Evolutionary conservation across 306 rosid species (phyloP).

Genomic region (Cucumis cinereus): DNA sequence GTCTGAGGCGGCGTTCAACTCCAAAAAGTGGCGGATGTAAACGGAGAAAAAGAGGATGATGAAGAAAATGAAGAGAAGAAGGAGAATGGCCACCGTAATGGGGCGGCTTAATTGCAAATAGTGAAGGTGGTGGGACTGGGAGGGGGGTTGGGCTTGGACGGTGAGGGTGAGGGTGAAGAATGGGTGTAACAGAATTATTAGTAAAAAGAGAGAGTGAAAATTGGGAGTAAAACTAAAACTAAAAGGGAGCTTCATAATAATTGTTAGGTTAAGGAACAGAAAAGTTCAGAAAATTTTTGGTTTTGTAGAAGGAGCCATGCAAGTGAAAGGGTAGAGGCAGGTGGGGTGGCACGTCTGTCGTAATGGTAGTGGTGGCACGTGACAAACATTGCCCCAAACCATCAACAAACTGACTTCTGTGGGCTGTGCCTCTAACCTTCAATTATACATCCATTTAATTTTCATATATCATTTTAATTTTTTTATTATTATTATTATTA

Average conservation of each 20-base stretch:
- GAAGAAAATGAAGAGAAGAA: conserved; percentile 17
- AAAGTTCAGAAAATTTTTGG: background rate
- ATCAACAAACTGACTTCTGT: background rate
- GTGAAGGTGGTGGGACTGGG: conserved; percentile 10
- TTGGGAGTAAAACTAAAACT: background rate
- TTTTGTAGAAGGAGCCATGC: background rate
- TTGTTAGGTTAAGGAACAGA: background rate
- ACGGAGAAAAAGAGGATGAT: conserved; percentile 24
- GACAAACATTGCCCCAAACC: background rate
- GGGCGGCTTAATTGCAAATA: conserved; percentile 35
- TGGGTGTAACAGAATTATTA: background rate
- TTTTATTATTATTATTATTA: too few species aligned
- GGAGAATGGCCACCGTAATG: conserved; percentile 18
- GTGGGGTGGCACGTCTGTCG: too few species aligned
- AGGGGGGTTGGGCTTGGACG: conserved; percentile 22
- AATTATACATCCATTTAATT: too few species aligned
- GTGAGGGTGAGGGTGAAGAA: background rate
- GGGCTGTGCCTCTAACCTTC: background rate
- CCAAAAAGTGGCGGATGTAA: conserved; percentile 18
- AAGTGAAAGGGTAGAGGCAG: background rate
- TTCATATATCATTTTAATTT: too few species aligned
- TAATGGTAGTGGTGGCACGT: background rate
- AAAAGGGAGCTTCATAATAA: background rate
- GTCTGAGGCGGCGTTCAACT: background rate
- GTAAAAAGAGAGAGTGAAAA: background rate